phyloP scores from a whole-genome alignment of 352 stramenopile genomes.

The Phytophthora capsici region DNA sequence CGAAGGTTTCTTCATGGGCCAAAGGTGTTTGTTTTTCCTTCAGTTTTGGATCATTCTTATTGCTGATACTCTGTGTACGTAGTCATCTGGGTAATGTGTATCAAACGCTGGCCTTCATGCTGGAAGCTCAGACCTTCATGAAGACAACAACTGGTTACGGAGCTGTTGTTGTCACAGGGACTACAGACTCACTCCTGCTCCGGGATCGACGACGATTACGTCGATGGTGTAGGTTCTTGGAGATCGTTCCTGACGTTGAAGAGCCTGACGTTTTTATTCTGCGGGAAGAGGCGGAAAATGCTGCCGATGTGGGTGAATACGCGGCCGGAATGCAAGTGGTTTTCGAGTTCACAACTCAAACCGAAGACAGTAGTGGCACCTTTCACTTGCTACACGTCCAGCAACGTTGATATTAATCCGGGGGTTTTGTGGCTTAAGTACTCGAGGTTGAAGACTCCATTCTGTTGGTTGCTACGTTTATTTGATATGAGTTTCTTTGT shows the following conservation, averaged over 20 bases:
- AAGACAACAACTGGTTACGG: conserved; percentile 39
- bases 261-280: conserved; percentile 41
- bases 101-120: conserved; percentile 63
- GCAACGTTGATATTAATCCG: conserved; percentile 10
- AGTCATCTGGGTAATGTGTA: conserved; percentile 58
- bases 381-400: conserved; percentile 51
- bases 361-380: conserved; percentile 16
- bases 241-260: conserved; percentile 32
- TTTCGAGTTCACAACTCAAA: conserved; percentile 42
- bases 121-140: conserved; percentile 65
- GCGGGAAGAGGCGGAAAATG: conserved; percentile 37
- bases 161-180: conserved; percentile 42
- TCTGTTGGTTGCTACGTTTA: no score
- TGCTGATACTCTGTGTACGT: conserved; percentile 7
- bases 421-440: no score
- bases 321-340: conserved; percentile 22
- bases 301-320: conserved; percentile 11
- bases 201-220: conserved; percentile 40
- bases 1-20: conserved; percentile 56
- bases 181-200: conserved; percentile 49
- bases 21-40: conserved; percentile 33
- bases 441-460: no score
- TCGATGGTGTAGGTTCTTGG: conserved; percentile 64
- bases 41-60: not conserved
- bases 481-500: no score